Evolutionary conservation across 176 grass and related monocot species (phyloP).

Genomic region (Stipa capillata): DNA sequence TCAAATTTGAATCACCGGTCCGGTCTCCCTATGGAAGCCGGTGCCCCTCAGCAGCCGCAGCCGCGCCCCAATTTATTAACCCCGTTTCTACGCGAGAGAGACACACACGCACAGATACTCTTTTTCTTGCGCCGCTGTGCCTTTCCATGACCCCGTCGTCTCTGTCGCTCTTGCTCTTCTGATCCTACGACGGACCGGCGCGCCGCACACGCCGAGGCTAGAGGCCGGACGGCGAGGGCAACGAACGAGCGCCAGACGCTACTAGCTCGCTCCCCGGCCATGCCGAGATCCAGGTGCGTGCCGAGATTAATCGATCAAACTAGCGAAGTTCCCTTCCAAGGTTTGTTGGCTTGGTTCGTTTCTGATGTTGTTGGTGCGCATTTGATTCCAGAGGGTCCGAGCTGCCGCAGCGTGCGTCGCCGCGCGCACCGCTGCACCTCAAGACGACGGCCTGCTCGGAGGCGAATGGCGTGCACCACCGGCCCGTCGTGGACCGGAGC

Average conservation of each 20-base stretch:
- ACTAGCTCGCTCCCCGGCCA: background rate
- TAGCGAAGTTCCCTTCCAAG: background rate
- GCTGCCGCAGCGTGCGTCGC: conserved; percentile 49
- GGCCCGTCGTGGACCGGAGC: conserved; percentile 28
- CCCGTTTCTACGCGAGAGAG: conserved; percentile 27
- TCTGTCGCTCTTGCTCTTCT: background rate
- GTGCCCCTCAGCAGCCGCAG: background rate
- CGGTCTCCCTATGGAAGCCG: conserved; percentile 6
- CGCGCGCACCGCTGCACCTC: conserved; percentile 77
- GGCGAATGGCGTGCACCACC: conserved; percentile 60
- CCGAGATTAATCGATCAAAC: too few relatives aligned
- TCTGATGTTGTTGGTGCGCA: background rate
- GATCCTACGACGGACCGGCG: background rate
- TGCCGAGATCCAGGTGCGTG: conserved; percentile 58
- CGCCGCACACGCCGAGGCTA: background rate
- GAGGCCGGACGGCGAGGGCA: background rate
- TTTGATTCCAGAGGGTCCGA: conserved; percentile 60
- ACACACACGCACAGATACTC: background rate
- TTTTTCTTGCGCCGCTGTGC: background rate
- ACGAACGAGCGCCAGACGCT: background rate
- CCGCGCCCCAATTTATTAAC: conserved; percentile 17
- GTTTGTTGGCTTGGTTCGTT: background rate
- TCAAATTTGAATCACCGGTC: conserved; percentile 41
- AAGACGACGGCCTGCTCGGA: conserved; percentile 62
- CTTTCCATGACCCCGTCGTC: background rate